These are phyloP conservation scores for Hemerocallis citrina DNA, from an alignment of 106 monocot species.

Conservation along the genomic window DNA sequence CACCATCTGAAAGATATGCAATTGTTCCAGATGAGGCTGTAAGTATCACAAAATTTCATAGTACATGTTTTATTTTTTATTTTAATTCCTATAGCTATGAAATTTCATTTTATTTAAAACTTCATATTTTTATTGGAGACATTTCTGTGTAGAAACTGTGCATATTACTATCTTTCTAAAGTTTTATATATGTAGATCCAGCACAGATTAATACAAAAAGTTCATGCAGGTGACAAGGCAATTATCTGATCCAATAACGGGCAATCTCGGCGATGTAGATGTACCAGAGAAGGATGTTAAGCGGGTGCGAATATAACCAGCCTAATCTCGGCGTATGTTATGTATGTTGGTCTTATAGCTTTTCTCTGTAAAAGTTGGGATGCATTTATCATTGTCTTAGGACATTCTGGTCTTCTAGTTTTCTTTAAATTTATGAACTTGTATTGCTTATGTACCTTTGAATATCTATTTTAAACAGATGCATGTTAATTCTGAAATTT, in stretches of 20 bases:
- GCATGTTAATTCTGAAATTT: no score
- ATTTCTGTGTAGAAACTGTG: not conserved
- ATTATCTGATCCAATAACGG: constrained; percentile 10
- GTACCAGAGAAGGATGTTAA: constrained; percentile 79
- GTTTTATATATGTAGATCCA: not conserved
- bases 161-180: no score
- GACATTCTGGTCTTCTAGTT: no score
- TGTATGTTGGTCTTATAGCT: no score
- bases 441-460: no score
- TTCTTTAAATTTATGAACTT: no score
- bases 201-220: no score
- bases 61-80: not conserved
- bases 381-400: no score
- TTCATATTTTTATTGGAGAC: not conserved
- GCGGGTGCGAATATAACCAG: constrained; percentile 31
- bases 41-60: constrained; percentile 13
- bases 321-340: no score
- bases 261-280: constrained; percentile 49
- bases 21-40: constrained; percentile 93
- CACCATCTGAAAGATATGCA: constrained; percentile 93
- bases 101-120: not conserved
- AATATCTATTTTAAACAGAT: no score
- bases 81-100: not conserved
- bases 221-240: constrained; percentile 34
- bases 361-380: no score